Evolutionary conservation across 345 rosid genomes (phyloP), one percentile per base, ranked within the genome.

Genomic region (Passiflora organensis): DNA sequence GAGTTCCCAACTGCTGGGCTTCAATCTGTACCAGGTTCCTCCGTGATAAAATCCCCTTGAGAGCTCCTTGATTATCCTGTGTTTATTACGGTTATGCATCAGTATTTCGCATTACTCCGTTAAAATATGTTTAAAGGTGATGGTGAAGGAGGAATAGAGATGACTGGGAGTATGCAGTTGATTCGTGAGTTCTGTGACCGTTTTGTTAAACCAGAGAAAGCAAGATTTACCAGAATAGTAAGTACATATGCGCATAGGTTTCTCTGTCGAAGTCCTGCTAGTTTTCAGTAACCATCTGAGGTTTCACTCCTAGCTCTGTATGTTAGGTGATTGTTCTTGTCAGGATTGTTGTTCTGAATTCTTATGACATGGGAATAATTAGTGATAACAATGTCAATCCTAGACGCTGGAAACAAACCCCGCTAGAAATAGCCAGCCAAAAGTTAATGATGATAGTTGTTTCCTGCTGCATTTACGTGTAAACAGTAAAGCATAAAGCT

Each of bases 1-100:
- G 97, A 91, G 68, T 83, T 91, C 68, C 97, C 97, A 34, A 85
- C 97, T 38, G 82, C 91, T 58, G 97, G 97, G 62, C 86, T 91
- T 59, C 78, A 74, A 53, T 91, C 97, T 49, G 97, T 91, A 6
- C 89, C 96, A 75, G 97, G 95, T 89, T 48, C 6, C 39, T 32
- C 43, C n/a, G n/a, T 17, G 45, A 22, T 53, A 12, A 8, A 11
- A 14, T 34, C 46, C 50, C 5, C 32, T n/a, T 10, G 11, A 5
- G 38, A 14, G 9, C 48, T 13, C 0, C 10, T 45, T 56, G 43
- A 15, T 23, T 51, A 45, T 19, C 56, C 66, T 51, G 17, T 19
- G 43, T 38, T 22, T 42, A 39, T 56, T 21, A 8, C 15, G 11
- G 14, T n/a, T 45, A 14, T 43, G n/a, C n/a, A n/a, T 46, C 13